A percentile compares a stretch with the other conserved stretches of the same genome.
phyloP scores from a whole-genome alignment of 2,329 filamentous ascomycete genomes.

The Colletotrichum filicis region DNA sequence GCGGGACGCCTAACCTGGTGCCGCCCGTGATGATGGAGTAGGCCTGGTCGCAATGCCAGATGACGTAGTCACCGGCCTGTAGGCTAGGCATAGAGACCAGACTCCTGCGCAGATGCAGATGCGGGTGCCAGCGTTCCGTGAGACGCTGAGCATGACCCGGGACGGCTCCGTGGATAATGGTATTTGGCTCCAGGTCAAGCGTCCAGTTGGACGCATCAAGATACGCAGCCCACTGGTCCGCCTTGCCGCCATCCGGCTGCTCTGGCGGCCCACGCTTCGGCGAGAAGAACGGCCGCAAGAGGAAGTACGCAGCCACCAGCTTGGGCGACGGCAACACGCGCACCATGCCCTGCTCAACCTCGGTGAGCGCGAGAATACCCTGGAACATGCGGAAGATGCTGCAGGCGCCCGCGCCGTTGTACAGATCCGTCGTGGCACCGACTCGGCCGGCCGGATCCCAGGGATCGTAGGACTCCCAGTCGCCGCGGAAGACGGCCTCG shows the following conservation, averaged over 20 bases:
- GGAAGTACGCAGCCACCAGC: slow-evolving; percentile 58
- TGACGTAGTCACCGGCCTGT: slow-evolving; percentile 66
- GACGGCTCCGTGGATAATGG: slow-evolving; percentile 68
- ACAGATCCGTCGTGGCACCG: slow-evolving; percentile 73
- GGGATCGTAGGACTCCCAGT: slow-evolving; percentile 81
- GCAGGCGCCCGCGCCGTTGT: slow-evolving; percentile 78
- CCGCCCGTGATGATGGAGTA: slow-evolving; percentile 62
- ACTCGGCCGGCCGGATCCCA: slow-evolving; percentile 78
- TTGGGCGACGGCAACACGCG: slow-evolving; percentile 60
- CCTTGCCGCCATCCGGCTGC: slow-evolving; percentile 37
- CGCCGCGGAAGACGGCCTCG: slow-evolving; percentile 71
- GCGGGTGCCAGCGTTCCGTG: slow-evolving; percentile 68
- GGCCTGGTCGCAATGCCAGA: slow-evolving; percentile 68
- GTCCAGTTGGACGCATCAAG: slow-evolving; percentile 53
- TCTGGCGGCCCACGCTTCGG: slow-evolving; percentile 42
- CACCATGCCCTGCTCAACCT: slow-evolving; percentile 58
- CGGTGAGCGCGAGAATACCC: slow-evolving; percentile 77
- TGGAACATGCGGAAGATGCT: slow-evolving; percentile 83
- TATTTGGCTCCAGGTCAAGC: slow-evolving; percentile 61
- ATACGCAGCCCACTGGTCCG: slow-evolving; percentile 58
- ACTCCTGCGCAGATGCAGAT: slow-evolving; percentile 62
- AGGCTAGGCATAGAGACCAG: slow-evolving; percentile 66
- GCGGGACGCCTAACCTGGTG: slow-evolving; percentile 44
- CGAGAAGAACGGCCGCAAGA: slow-evolving; percentile 59
- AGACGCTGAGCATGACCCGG: slow-evolving; percentile 68